Evolutionary conservation across 257 asterid species (phyloP).

Genomic region (Solanum bukasovii): DNA sequence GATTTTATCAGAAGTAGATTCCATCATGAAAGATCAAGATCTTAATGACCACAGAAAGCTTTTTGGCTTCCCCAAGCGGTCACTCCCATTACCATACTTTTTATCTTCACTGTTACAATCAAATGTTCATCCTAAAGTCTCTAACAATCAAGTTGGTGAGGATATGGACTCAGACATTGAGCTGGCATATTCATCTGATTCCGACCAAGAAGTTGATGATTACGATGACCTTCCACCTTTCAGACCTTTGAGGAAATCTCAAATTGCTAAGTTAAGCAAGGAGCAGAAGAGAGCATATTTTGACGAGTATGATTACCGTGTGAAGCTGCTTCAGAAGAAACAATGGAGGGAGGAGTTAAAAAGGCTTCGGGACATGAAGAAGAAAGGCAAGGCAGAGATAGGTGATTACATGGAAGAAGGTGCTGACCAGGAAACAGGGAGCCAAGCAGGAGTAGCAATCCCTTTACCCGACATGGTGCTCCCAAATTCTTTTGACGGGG

Average conservation of each 20-base stretch:
- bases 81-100: conserved; percentile 17
- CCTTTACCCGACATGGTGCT: conserved; percentile 93
- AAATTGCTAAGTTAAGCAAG: conserved; percentile 53
- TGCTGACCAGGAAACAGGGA: conserved; percentile 40
- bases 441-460: conserved; percentile 75
- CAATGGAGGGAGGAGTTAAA: conserved; percentile 84
- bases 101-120: conserved; percentile 30
- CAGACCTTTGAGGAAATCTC: conserved; percentile 69
- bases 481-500: conserved; percentile 82
- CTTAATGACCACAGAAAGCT: conserved; percentile 30
- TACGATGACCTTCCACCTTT: conserved; percentile 87
- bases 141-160: conserved; percentile 4
- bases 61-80: conserved; percentile 16
- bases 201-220: conserved; percentile 14
- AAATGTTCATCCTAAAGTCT: conserved; percentile 37
- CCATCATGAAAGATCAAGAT: conserved; percentile 10
- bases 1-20: conserved; percentile 40
- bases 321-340: conserved; percentile 88
- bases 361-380: conserved; percentile 61
- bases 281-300: conserved; percentile 83
- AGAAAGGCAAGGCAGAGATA: conserved; percentile 45
- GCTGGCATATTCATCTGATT: conserved; percentile 9
- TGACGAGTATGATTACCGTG: conserved; percentile 89
- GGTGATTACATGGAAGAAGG: conserved; percentile 22
- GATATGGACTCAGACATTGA: conserved; percentile 18